Base-by-base conservation (phyloP, 2,329 filamentous ascomycete genomes). In the Diaporthe sp. region DNA sequence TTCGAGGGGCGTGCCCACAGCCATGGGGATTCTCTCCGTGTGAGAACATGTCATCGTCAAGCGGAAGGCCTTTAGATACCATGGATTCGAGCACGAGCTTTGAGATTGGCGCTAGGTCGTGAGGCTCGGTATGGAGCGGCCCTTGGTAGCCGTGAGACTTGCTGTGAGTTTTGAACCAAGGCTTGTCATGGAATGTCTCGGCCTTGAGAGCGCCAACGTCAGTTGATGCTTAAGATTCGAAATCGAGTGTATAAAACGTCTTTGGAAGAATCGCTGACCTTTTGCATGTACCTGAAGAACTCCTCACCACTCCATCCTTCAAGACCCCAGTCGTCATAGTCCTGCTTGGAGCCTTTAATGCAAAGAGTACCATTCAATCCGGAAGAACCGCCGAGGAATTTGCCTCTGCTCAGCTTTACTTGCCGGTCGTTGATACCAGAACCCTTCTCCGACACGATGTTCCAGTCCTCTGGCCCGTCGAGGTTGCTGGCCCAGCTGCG, bases 21-120 rank as follows among this genome's bases (percentile, higher is more conserved):
- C 64, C 64, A 10, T 68, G 64, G 17, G 64, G 64, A 8, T 68
- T 68, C 10, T 68, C 47, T 22, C 64, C 64, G n/a, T 68, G 64
- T 12, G 64, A 68, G 33, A 68, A 68, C 64, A 68, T 68, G n/a
- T 68, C 64, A 25, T 68, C 64, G 33, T 68, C 64, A 7, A 68
- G 47, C 22, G 64, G 64, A 3, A 68, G 64, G 3, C 64, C 64
- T 28, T 40, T 68, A 5, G 64, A 68, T 6, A 68, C 10, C 64
- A 68, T 68, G n/a, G 47, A 68, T 13, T 68, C 64, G 15, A 68
- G 22, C 4, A 68, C 45, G 17, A 68, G 64, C 8, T 68, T 68
- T 13, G 64, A 68, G n/a, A 68, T 68, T 5, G 64, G 64, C 22
- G 64, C 64, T 22, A 68, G 22, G 47, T 68, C 64, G n/a, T 68